A percentile compares a stretch with the other conserved stretches of the same genome.
Conservation (phyloP, 495 filamentous ascomycete genomes). For the Jackrogersella minutella region DNA sequence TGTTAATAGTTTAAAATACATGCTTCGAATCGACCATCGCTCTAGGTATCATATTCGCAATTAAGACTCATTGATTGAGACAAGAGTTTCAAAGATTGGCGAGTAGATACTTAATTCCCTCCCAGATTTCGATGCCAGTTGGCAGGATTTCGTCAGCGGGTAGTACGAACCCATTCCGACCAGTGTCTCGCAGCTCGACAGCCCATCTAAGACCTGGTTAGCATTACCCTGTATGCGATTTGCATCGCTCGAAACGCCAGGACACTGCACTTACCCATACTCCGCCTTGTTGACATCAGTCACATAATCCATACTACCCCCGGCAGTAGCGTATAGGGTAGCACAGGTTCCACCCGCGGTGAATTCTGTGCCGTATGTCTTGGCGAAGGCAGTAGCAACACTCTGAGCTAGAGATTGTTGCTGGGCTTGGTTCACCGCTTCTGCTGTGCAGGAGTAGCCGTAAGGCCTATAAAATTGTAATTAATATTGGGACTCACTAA, state of each 20-base stretch:
- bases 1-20: neutral
- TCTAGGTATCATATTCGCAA: neutral
- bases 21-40: neutral
- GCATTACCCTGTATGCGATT: neutral
- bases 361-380: slow-evolving; percentile 58
- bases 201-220: slow-evolving; percentile 53
- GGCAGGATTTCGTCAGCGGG: slow-evolving; percentile 64
- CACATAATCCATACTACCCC: slow-evolving; percentile 64
- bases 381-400: slow-evolving; percentile 51
- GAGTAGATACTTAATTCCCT: slow-evolving; percentile 63
- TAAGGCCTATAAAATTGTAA: slow-evolving; percentile 37
- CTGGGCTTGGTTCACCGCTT: slow-evolving; percentile 55
- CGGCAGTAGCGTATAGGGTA: slow-evolving; percentile 66
- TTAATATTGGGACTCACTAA: neutral
- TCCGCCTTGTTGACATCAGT: slow-evolving; percentile 59
- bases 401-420: slow-evolving; percentile 51
- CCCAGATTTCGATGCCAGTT: slow-evolving; percentile 60
- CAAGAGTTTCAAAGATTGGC: slow-evolving; percentile 48
- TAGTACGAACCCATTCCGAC: slow-evolving; percentile 62
- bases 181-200: slow-evolving; percentile 59
- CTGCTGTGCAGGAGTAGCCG: slow-evolving; percentile 50
- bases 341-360: slow-evolving; percentile 62
- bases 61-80: neutral
- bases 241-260: neutral
- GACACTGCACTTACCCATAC: slow-evolving; percentile 46